These are phyloP conservation scores for Apiotrichum gracile DNA, from an alignment of 1,284 basidiomycete species.

Conservation along the genomic window DNA sequence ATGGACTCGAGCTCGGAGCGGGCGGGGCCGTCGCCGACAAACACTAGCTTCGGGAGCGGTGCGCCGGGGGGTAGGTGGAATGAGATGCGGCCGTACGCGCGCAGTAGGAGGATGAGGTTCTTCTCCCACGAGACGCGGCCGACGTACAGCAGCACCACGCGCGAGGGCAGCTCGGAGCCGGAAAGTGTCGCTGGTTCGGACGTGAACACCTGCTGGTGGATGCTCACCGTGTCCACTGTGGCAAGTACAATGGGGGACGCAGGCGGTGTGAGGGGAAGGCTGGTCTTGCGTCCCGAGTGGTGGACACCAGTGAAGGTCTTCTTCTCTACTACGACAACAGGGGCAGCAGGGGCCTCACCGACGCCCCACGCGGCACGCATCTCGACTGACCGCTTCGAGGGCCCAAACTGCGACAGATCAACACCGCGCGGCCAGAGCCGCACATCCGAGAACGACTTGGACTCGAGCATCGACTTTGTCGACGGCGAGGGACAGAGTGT, in stretches of 20 bases:
- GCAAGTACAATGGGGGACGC: slow-evolving; percentile 26
- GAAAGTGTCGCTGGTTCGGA: slow-evolving; percentile 20
- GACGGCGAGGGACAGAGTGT: slow-evolving; percentile 54
- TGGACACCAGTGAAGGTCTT: slow-evolving; percentile 24
- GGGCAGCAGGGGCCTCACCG: slow-evolving; percentile 13
- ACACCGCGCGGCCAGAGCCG: slow-evolving; percentile 54
- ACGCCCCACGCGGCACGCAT: slow-evolving; percentile 51
- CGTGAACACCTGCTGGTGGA: neutral
- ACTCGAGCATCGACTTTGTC: slow-evolving; percentile 51
- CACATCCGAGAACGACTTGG: slow-evolving; percentile 50
- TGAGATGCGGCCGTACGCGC: slow-evolving; percentile 48
- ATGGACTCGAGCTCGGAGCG: slow-evolving; percentile 48
- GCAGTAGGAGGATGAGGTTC: slow-evolving; percentile 54
- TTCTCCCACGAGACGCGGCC: slow-evolving; percentile 55
- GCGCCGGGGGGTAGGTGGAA: slow-evolving; percentile 19
- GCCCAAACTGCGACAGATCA: slow-evolving; percentile 48
- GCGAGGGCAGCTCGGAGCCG: slow-evolving; percentile 14
- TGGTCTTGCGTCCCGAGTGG: slow-evolving; percentile 40
- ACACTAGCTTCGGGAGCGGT: slow-evolving; percentile 50
- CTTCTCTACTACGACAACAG: neutral
- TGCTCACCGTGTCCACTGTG: neutral
- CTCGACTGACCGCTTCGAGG: slow-evolving; percentile 45
- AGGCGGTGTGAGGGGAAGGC: slow-evolving; percentile 41
- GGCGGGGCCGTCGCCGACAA: slow-evolving; percentile 56
- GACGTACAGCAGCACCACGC: slow-evolving; percentile 43